Evolutionary conservation across 495 filamentous ascomycete species (phyloP), one percentile per base, ranked within the genome.

Genomic region (Penicillium lagena): DNA sequence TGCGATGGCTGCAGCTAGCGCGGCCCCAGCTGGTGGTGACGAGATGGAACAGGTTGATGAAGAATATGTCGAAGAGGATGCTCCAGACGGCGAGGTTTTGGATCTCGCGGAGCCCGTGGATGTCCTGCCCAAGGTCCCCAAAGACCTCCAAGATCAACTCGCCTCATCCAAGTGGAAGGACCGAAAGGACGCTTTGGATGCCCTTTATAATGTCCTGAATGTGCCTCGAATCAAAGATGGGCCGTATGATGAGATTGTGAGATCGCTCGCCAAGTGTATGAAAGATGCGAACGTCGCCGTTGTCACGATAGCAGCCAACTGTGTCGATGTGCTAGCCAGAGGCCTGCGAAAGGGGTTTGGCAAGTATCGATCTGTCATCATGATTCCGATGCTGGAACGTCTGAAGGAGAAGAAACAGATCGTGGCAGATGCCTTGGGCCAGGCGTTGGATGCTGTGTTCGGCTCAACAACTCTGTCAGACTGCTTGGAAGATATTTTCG

Each of bases 211-310:
- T 10, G 72, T 79, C 8, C 65, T 94, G 42, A 95, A 97, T 58
- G 82, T 93, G 12, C 90, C 93, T 15, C 79, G 84, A 42, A 95
- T 99, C 60, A 90, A 95, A 63, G 93, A 97, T 46, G 90, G 79
- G 4, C 84, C 83, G 34, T 99, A 86, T 51, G 78, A 83, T 62
- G 90, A 97, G 49, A 81, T 96, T 55, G 79, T 86, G 35, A 77
- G 83, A 36, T 78, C 75, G 6, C 68, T 97, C 36, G 93, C 93
- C 27, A 97, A 96, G 61, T 87, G 79, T 54, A 97, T 97, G 91
- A 97, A 97, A 62, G 94, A 99, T 58, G 93, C 94, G 39, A 99
- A 99, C 56, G 83, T 99, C 55, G 87, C 87, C 7, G 93, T 97
- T 35, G 94, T 95, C 29, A 91, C 87, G 1, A 83, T 89, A 37